phyloP scores from a whole-genome alignment of 2,329 filamentous ascomycete genomes.

The Emmonsiellopsis sp. region DNA sequence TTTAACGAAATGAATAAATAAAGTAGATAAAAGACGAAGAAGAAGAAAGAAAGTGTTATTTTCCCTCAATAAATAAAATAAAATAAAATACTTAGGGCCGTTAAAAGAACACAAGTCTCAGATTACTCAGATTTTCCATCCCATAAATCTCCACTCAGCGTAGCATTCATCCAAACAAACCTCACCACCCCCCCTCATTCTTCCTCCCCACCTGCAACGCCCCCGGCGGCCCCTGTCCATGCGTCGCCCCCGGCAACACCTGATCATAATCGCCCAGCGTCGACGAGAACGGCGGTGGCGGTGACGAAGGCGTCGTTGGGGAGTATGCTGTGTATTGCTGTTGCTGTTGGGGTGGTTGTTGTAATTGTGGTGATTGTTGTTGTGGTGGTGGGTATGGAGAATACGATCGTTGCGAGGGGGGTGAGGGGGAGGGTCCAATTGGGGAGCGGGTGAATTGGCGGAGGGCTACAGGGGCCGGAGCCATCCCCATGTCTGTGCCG shows the following conservation, averaged over 20 bases:
- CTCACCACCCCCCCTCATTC: constrained; percentile 10
- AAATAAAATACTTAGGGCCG: background rate
- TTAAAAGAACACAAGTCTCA: background rate
- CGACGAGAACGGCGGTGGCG: constrained; percentile 10
- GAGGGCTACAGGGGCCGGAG: background rate
- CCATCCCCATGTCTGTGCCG: background rate
- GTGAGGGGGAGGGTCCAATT: background rate
- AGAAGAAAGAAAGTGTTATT: background rate
- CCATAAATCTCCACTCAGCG: background rate
- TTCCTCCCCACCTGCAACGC: constrained; percentile 9
- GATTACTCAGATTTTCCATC: background rate
- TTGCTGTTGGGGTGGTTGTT: background rate
- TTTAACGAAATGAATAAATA: too few relatives aligned
- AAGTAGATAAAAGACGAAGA: background rate
- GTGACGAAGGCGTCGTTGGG: constrained; percentile 5
- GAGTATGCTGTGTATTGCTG: constrained; percentile 9
- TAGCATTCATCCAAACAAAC: too few relatives aligned
- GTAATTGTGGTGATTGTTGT: background rate
- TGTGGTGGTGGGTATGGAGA: constrained; percentile 1
- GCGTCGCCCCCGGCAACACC: background rate
- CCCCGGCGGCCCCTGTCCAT: constrained; percentile 3
- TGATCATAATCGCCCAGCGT: constrained; percentile 5
- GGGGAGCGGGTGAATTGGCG: background rate
- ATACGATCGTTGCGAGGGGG: background rate
- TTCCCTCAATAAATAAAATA: background rate